Conservation (phyloP, 2,329 filamentous ascomycete species). For the Aureobasidium sp. region DNA sequence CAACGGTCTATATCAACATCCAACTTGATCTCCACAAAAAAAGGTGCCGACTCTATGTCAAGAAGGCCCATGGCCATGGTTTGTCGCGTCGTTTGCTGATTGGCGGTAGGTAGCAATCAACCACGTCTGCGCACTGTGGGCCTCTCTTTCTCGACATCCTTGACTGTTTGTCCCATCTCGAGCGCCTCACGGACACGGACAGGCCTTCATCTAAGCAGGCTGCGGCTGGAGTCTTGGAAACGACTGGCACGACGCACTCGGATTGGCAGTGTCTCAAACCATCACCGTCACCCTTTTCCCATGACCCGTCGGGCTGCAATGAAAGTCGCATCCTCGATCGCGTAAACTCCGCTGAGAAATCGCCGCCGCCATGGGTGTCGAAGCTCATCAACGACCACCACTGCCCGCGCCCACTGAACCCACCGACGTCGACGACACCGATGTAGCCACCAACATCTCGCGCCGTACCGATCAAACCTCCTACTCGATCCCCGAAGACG, state of each 20-base stretch:
- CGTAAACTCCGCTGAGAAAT: background rate
- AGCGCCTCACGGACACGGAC: background rate
- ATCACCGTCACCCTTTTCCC: background rate
- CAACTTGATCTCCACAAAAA: conserved; percentile 6
- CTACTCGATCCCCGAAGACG: conserved; percentile 76
- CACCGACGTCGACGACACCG: conserved; percentile 37
- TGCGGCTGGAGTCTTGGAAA: background rate
- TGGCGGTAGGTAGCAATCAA: conserved; percentile 1
- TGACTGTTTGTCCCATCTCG: background rate
- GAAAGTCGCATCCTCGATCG: background rate
- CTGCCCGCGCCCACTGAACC: conserved; percentile 71
- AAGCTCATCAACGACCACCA: conserved; percentile 38
- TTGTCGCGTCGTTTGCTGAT: conserved; percentile 6
- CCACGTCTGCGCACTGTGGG: background rate
- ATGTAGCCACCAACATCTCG: conserved; percentile 59
- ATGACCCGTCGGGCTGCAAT: conserved; percentile 4
- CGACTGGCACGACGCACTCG: background rate
- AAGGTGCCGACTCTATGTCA: conserved; percentile 6
- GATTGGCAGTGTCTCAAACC: conserved; percentile 4
- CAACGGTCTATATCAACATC: conserved; percentile 5
- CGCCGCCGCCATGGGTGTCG: conserved; percentile 10
- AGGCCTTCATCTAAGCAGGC: background rate
- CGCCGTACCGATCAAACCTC: conserved; percentile 60
- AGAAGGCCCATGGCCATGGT: background rate
- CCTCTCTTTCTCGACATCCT: background rate